Conservation (phyloP, 495 filamentous ascomycete genomes). For the Geopyxis carbonaria region DNA sequence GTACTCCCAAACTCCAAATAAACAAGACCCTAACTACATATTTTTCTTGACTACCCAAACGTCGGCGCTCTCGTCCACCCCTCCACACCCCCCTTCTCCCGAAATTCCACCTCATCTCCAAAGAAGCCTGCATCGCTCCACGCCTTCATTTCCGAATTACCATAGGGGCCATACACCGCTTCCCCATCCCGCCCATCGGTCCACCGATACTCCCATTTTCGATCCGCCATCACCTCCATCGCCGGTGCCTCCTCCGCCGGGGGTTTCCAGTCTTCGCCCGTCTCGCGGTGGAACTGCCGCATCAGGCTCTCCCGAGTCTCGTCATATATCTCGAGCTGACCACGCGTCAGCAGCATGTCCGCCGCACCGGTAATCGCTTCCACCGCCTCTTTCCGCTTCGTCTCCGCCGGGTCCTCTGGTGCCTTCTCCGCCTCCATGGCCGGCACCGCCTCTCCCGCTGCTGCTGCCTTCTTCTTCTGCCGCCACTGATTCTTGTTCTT, state of each 20-base stretch:
- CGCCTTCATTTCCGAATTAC: conserved; percentile 61
- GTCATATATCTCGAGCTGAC: conserved; percentile 78
- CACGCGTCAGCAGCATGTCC: conserved; percentile 63
- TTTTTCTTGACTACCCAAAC: too few relatives aligned
- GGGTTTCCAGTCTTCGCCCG: conserved; percentile 61
- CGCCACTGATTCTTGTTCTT: conserved; percentile 39
- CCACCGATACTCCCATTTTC: conserved; percentile 86
- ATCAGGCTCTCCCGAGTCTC: conserved; percentile 68
- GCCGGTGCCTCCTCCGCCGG: conserved; percentile 13
- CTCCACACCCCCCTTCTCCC: conserved; percentile 23
- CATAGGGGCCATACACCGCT: conserved; percentile 69
- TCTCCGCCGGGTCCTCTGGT: conserved; percentile 52
- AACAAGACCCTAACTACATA: too few relatives aligned
- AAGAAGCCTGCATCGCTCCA: conserved; percentile 91
- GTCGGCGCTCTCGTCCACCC: conserved; percentile 18
- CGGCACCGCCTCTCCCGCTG: conserved; percentile 28
- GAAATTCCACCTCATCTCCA: conserved; percentile 81
- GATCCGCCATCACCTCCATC: conserved; percentile 18
- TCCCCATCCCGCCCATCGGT: conserved; percentile 70
- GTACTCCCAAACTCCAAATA: too few relatives aligned
- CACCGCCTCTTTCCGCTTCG: conserved; percentile 49
- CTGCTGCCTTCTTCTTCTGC: conserved; percentile 33
- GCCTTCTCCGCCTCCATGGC: conserved; percentile 53
- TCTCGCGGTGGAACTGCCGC: conserved; percentile 69
- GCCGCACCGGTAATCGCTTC: conserved; percentile 74